A percentile compares a stretch with the other conserved stretches of the same genome.
Conservation (phyloP, 1,284 basidiomycete genomes). For the Rhodofomes roseus region DNA sequence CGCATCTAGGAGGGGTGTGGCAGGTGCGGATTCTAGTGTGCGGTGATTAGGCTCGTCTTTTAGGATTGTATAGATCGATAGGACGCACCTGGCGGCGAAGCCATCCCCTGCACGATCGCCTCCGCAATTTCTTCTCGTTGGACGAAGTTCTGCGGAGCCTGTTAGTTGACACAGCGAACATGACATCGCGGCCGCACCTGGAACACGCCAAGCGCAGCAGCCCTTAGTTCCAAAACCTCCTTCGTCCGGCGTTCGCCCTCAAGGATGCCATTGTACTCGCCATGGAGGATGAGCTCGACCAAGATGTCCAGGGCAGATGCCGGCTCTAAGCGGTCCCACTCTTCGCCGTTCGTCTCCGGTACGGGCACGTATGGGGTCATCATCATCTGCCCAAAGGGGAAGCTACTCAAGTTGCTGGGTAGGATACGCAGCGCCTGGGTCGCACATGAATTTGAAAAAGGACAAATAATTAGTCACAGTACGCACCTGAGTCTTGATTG, state of each 20-base stretch:
- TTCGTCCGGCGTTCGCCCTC: conserved; percentile 46
- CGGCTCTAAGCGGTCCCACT: conserved; percentile 79
- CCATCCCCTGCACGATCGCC: conserved; percentile 66
- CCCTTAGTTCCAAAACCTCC: conserved; percentile 62
- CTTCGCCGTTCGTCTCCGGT: conserved; percentile 81
- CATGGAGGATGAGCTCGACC: conserved; percentile 69
- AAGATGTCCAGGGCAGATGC: conserved; percentile 74
- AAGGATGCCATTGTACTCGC: conserved; percentile 71
- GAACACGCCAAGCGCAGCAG: conserved; percentile 64
- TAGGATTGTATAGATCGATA: background rate
- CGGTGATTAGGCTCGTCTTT: background rate
- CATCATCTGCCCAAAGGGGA: conserved; percentile 58
- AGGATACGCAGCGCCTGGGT: conserved; percentile 62
- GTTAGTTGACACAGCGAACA: background rate
- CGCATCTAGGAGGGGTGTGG: conserved; percentile 65
- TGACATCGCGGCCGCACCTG: conserved; percentile 43
- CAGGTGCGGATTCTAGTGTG: conserved; percentile 37
- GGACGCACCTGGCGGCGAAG: conserved; percentile 45
- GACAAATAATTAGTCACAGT: background rate
- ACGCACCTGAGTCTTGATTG: conserved; percentile 79
- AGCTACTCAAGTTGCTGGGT: conserved; percentile 50
- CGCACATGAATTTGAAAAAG: background rate
- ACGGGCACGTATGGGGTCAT: conserved; percentile 80
- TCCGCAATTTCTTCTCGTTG: conserved; percentile 64
- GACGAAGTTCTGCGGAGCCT: conserved; percentile 58